Evolutionary conservation across 2,329 filamentous ascomycete species (phyloP).

Genomic region (Arthrobotrys musiformis): DNA sequence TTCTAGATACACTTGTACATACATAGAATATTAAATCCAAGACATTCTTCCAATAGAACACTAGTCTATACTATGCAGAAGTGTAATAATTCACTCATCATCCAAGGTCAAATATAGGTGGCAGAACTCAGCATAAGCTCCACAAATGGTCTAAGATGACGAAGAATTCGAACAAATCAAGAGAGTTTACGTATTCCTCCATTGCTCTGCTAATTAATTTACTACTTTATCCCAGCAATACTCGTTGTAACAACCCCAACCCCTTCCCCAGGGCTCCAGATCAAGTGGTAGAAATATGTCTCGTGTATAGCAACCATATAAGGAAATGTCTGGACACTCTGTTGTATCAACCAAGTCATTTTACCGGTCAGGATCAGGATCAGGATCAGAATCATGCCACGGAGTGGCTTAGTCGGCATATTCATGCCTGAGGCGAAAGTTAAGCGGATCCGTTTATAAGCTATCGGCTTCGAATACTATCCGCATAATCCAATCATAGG

Average conservation of each 20-base stretch:
- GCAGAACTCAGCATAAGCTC: neutral
- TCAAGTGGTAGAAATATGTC: conserved; percentile 16
- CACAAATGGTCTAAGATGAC: conserved; percentile 20
- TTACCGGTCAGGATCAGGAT: conserved; percentile 25
- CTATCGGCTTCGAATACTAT: neutral
- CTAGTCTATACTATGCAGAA: neutral
- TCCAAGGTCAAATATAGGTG: neutral
- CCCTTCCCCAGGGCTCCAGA: conserved; percentile 6
- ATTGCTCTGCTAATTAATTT: conserved; percentile 18
- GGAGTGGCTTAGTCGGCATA: conserved; percentile 33
- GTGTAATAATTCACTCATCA: conserved; percentile 13
- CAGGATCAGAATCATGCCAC: conserved; percentile 27
- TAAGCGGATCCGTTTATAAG: conserved; percentile 15
- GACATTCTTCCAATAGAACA: conserved; percentile 5
- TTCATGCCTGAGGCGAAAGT: conserved; percentile 14
- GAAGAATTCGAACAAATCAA: conserved; percentile 17
- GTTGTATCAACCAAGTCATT: conserved; percentile 26
- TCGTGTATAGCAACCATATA: conserved; percentile 30
- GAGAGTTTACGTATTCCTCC: neutral
- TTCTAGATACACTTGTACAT: neutral
- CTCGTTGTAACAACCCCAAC: neutral
- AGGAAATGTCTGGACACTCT: conserved; percentile 12
- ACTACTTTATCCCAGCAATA: neutral
- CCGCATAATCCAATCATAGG: conserved; percentile 32
- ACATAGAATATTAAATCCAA: conserved; percentile 16